These are phyloP conservation scores for Alternaria postmessia DNA, from an alignment of 2,329 filamentous ascomycete species.

Conservation along the genomic window DNA sequence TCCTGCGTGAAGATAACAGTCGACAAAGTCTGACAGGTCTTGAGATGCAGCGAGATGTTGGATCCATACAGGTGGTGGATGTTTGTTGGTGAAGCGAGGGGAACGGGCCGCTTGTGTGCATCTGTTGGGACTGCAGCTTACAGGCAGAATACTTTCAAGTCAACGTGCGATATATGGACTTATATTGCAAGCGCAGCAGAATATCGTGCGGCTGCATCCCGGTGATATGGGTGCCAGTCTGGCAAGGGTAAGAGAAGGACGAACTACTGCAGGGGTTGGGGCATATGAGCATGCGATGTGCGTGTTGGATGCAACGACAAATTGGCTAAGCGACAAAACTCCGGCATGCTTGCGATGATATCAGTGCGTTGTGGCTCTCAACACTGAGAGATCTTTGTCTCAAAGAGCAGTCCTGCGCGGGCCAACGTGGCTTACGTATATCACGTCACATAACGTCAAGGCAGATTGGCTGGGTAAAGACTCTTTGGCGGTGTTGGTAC, in stretches of 20 bases:
- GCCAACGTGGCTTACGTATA: background rate
- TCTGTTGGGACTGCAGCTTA: slow-evolving; percentile 17
- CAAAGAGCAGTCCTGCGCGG: background rate
- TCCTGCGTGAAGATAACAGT: slow-evolving; percentile 10
- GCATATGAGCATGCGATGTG: background rate
- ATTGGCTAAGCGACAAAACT: background rate
- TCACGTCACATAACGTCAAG: background rate
- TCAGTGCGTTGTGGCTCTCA: slow-evolving; percentile 6
- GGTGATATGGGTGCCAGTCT: background rate
- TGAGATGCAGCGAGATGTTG: background rate
- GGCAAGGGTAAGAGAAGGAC: background rate
- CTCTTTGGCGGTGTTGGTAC: background rate
- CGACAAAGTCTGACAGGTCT: background rate
- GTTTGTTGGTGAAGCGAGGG: background rate
- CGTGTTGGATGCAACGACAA: slow-evolving; percentile 2
- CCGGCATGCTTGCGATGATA: slow-evolving; percentile 7
- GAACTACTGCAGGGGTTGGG: slow-evolving; percentile 6
- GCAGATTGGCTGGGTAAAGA: background rate
- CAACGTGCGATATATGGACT: slow-evolving; percentile 26
- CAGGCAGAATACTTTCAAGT: background rate
- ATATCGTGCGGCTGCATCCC: background rate
- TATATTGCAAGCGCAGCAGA: slow-evolving; percentile 7
- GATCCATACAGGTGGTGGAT: background rate
- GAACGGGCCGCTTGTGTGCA: slow-evolving; percentile 16
- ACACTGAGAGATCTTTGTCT: slow-evolving; percentile 2